phyloP scores from a whole-genome alignment of 495 filamentous ascomycete genomes.

The Penicillium paradoxum region DNA sequence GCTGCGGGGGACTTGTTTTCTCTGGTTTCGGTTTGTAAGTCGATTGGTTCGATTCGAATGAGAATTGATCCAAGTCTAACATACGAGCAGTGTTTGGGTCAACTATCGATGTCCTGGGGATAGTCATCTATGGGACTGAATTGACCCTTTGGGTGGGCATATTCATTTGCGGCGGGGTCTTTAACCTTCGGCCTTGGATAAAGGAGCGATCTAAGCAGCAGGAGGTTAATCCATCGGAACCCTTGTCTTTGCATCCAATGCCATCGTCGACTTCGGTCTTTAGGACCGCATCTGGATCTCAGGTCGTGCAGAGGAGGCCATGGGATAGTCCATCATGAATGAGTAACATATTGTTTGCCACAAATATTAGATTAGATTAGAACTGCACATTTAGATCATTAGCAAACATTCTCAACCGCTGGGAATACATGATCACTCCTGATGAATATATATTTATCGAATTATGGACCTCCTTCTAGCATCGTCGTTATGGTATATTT shows the following conservation, averaged over 20 bases:
- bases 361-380: background rate
- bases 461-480: no score
- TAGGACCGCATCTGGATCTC: slow-evolving; percentile 40
- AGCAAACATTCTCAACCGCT: no score
- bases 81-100: slow-evolving; percentile 47
- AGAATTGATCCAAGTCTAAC: no score
- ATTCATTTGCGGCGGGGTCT: slow-evolving; percentile 55
- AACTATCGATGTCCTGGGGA: slow-evolving; percentile 49
- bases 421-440: no score
- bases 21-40: slow-evolving; percentile 48
- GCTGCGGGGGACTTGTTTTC: slow-evolving; percentile 60
- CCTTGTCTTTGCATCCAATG: slow-evolving; percentile 42
- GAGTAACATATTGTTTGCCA: background rate
- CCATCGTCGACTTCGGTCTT: slow-evolving; percentile 57
- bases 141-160: slow-evolving; percentile 58
- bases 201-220: slow-evolving; percentile 12
- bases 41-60: no score
- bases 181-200: slow-evolving; percentile 54
- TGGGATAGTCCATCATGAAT: slow-evolving; percentile 3
- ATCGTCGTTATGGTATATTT: no score
- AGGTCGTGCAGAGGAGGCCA: slow-evolving; percentile 19
- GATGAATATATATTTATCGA: no score
- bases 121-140: slow-evolving; percentile 59
- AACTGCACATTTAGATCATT: background rate
- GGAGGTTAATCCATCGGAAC: slow-evolving; percentile 8